Evolutionary conservation across 148 eudicot species (phyloP).

Genomic region (Cornus suecica): DNA sequence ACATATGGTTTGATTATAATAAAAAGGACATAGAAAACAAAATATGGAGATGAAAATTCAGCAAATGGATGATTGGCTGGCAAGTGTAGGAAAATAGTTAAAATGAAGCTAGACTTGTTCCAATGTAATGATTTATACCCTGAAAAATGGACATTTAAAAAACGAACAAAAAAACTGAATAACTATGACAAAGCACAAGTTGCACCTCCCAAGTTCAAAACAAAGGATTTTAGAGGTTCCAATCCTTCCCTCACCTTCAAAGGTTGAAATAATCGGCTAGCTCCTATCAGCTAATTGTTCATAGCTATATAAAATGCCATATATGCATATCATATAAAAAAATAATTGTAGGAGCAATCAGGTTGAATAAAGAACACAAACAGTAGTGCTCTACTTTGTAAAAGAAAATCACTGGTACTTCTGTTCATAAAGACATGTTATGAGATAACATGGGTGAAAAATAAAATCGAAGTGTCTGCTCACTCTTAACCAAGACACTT

Average conservation of each 20-base stretch:
- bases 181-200: not conserved
- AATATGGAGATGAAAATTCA: no score
- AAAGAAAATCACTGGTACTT: no score
- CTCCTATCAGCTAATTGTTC: slow-evolving; percentile 1
- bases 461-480: not conserved
- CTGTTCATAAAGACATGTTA: no score
- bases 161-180: not conserved
- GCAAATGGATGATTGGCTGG: no score
- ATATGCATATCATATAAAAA: not conserved
- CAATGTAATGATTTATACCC: not conserved
- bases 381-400: no score
- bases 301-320: not conserved
- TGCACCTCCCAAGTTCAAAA: slow-evolving; percentile 10
- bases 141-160: not conserved
- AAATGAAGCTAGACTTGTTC: no score
- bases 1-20: no score
- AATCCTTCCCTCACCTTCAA: not conserved
- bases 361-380: not conserved
- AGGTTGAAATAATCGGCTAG: not conserved
- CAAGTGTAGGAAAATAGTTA: no score
- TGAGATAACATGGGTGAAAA: not conserved
- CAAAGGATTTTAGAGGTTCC: not conserved
- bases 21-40: no score
- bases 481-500: not conserved
- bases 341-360: not conserved